phyloP scores from a whole-genome alignment of 2,329 filamentous ascomycete species.

The Hymenotorrendiella dingleyae region DNA sequence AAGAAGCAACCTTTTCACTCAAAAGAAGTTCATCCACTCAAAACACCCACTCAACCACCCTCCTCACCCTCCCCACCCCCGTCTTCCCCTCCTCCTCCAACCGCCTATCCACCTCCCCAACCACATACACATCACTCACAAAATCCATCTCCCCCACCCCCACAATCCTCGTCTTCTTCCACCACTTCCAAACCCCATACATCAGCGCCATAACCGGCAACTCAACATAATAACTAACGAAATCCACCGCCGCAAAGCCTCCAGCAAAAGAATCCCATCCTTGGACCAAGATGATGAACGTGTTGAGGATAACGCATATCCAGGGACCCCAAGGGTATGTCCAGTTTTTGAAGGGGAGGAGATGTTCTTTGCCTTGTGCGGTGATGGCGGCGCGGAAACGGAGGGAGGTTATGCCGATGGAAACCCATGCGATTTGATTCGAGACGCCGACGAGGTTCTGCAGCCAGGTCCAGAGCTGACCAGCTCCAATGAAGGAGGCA shows the following conservation, averaged over 20 bases:
- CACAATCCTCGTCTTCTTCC: constrained; percentile 42
- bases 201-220: constrained; percentile 53
- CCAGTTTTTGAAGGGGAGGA: constrained; percentile 60
- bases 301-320: constrained; percentile 50
- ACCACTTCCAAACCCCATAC: constrained; percentile 48
- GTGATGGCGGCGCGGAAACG: constrained; percentile 55
- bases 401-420: constrained; percentile 59
- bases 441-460: constrained; percentile 64
- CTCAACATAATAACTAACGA: constrained; percentile 60
- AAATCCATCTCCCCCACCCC: constrained; percentile 44
- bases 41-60: constrained; percentile 27
- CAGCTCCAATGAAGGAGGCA: constrained; percentile 59
- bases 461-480: constrained; percentile 60
- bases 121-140: constrained; percentile 39
- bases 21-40: constrained; percentile 15
- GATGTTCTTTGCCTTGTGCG: constrained; percentile 53
- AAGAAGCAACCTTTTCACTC: background rate
- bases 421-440: constrained; percentile 61
- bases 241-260: constrained; percentile 49
- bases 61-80: constrained; percentile 23
- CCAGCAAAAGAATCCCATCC: constrained; percentile 60
- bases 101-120: constrained; percentile 25
- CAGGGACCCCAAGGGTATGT: constrained; percentile 59
- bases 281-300: constrained; percentile 55
- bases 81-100: constrained; percentile 21